Percentiles rank a stretch among this genome's conserved stretches.
Conservation (phyloP, 169 alveolate genomes). For the Eimeria acervulina region DNA sequence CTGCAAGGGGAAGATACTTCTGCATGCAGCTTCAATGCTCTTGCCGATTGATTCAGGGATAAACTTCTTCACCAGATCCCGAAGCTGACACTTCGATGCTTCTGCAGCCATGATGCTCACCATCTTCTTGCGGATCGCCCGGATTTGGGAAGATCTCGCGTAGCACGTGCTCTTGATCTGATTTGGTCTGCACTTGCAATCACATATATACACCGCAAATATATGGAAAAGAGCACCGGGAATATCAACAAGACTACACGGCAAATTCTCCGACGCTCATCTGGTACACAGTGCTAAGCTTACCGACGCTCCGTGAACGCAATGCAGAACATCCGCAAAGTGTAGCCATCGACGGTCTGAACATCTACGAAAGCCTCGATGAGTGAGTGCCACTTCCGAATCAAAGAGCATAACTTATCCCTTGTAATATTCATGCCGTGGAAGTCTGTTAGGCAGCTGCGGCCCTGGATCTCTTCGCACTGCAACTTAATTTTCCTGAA, state of each 20-base stretch:
- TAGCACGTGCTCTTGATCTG: conserved; percentile 98
- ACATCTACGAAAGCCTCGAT: conserved; percentile 98
- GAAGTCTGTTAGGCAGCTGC: conserved; percentile 97
- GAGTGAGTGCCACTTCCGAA: conserved; percentile 98
- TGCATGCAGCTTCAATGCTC: conserved; percentile 97
- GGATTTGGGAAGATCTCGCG: conserved; percentile 97
- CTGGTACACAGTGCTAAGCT: not conserved
- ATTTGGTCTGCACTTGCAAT: conserved; percentile 89
- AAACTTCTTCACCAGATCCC: conserved; percentile 97
- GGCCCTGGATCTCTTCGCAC: conserved; percentile 96
- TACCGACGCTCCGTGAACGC: conserved; percentile 97
- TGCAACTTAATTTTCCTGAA: conserved; percentile 97
- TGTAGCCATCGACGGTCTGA: conserved; percentile 98
- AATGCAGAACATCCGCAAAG: conserved; percentile 97
- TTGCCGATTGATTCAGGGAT: conserved; percentile 98
- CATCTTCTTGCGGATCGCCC: conserved; percentile 98
- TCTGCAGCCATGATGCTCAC: conserved; percentile 97
- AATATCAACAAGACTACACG: not conserved
- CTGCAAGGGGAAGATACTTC: conserved; percentile 98
- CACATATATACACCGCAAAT: not conserved
- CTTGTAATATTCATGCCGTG: conserved; percentile 98
- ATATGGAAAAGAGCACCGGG: not conserved
- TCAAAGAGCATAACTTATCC: conserved; percentile 97
- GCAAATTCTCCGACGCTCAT: not conserved
- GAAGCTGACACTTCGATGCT: conserved; percentile 96